Evolutionary conservation across 257 asterid genomes (phyloP), one percentile per base, ranked within the genome.

Genomic region (Echites panduratus): DNA sequence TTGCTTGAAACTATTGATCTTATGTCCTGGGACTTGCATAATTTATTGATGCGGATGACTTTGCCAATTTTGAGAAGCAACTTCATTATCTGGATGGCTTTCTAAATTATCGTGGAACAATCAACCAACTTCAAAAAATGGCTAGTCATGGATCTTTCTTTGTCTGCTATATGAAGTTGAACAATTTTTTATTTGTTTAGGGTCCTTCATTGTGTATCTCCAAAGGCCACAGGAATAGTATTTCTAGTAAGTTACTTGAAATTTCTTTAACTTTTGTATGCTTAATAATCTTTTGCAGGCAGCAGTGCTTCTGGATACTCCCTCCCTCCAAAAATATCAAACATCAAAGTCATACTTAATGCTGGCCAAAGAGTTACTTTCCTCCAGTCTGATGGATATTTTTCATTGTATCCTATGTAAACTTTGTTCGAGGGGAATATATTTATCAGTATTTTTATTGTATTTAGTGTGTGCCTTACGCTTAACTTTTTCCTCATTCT

Each of bases 311-410:
- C 84, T 27, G 98, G 96, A 75, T 85, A 82, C 78, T 89, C 87
- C 78, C 94, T 88, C 29, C 95, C 95, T 19, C 84, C 96, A n/a
- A 89, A 89, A 81, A 70, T 76, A 67, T 82, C 97, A 67, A 84
- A 88, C 75, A 88, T 89, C 77, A 89, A 86, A 81, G 84, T 89
- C 82, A 78, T 88, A 69, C 96, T 94, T 65, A 89, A 94, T 79
- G 96, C 97, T 27, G 97, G 99, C 70, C 90, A 94, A 81, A 72
- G 86, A 67, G 91, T 91, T 75, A 86, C 97, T 79, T 89, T 87
- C 72, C 82, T 89, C 19, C 87, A 86, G 84, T 93, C 96, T 35
- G 99, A 94, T 79, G 97, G 99, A 89, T 94, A 91, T 87, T 94
- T 91, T 73, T 87, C 97, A 63, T 91, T 94, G 99, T 94, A 94